A percentile compares a stretch with the other conserved stretches of the same genome.
phyloP scores from a whole-genome alignment of 352 stramenopile species.

The Phytopythium delawarense region DNA sequence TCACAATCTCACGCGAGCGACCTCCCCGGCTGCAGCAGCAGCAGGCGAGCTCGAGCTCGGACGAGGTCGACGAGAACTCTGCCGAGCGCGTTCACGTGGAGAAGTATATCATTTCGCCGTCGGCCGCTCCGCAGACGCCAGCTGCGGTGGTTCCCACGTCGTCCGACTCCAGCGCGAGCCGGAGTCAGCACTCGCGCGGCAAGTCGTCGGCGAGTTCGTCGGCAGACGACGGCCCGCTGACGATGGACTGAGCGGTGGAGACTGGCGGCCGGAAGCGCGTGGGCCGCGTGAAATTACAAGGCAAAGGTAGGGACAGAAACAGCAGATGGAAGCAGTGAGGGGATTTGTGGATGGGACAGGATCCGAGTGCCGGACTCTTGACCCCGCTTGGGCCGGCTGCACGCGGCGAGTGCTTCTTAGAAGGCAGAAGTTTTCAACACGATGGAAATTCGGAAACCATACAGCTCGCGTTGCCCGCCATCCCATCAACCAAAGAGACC shows the following conservation, averaged over 20 bases:
- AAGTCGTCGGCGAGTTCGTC: conserved; percentile 25
- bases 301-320: background rate
- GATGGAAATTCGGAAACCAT: background rate
- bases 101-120: conserved; percentile 35
- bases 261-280: background rate
- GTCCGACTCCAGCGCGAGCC: conserved; percentile 20
- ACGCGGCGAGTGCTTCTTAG: background rate
- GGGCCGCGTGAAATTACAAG: background rate
- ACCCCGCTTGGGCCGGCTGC: background rate
- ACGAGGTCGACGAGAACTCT: conserved; percentile 22
- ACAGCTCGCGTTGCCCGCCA: background rate
- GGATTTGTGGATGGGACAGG: background rate
- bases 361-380: background rate
- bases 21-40: conserved; percentile 32
- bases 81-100: conserved; percentile 29
- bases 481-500: background rate
- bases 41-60: conserved; percentile 23
- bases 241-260: conserved; percentile 3
- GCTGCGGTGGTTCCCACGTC: conserved; percentile 13
- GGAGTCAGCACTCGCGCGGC: conserved; percentile 25
- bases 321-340: background rate
- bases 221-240: conserved; percentile 16
- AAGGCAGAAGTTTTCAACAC: conserved; percentile 5
- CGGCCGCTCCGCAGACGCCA: conserved; percentile 7
- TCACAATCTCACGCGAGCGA: conserved; percentile 74